Conservation (phyloP, 2,329 filamentous ascomycete genomes). For the Trichoderma sp. region DNA sequence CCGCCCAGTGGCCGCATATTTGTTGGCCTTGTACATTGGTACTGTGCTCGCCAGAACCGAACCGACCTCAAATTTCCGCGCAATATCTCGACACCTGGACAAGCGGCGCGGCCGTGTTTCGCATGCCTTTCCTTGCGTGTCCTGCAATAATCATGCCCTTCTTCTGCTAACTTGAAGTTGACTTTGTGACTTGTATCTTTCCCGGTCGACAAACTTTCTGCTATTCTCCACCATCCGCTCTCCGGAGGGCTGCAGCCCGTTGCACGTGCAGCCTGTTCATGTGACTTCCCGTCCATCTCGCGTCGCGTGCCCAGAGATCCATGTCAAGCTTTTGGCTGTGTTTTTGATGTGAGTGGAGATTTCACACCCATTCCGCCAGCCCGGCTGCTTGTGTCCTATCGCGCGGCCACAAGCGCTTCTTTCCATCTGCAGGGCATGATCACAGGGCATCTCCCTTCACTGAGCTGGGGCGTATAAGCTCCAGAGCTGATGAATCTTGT, state of each 20-base stretch:
- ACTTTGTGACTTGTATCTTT: slow-evolving; percentile 10
- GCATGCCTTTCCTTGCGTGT: slow-evolving; percentile 8
- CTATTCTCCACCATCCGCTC: background rate
- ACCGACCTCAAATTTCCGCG: slow-evolving; percentile 12
- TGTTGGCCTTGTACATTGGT: background rate
- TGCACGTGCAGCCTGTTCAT: slow-evolving; percentile 25
- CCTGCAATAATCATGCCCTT: slow-evolving; percentile 11
- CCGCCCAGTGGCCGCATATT: background rate
- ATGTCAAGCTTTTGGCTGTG: background rate
- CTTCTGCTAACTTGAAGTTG: background rate
- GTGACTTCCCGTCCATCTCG: slow-evolving; percentile 35
- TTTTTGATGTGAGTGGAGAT: slow-evolving; percentile 9
- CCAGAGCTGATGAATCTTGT: background rate
- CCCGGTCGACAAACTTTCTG: background rate
- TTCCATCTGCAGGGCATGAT: slow-evolving; percentile 2
- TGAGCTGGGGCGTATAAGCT: background rate
- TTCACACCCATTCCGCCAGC: background rate
- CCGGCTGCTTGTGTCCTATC: slow-evolving; percentile 12
- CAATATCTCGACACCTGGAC: background rate
- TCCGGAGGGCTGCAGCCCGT: slow-evolving; percentile 9
- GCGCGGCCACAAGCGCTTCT: background rate
- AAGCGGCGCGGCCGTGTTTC: slow-evolving; percentile 18
- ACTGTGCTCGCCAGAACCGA: background rate
- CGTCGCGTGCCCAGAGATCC: slow-evolving; percentile 22
- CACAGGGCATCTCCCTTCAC: slow-evolving; percentile 7